These are phyloP conservation scores for Cryptococcus wingfieldii DNA, from an alignment of 1,284 basidiomycete species.

Conservation along the genomic window DNA sequence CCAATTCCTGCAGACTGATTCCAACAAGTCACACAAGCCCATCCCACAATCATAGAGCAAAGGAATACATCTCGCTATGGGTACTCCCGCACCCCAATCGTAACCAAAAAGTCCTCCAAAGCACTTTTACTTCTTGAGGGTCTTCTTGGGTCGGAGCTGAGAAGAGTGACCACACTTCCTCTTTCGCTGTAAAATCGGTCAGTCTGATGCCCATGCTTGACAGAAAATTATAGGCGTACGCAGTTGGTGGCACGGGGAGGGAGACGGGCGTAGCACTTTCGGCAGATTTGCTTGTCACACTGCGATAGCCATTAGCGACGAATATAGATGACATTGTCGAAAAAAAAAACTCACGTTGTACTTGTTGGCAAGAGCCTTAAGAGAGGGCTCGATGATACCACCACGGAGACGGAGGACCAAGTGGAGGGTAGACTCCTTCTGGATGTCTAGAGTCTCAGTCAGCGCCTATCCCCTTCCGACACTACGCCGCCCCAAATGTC, in stretches of 20 bases:
- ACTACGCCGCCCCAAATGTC: not conserved
- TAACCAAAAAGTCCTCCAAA: constrained; percentile 1
- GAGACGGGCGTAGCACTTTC: constrained; percentile 99
- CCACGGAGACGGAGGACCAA: constrained; percentile 96
- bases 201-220: constrained; percentile 2
- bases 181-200: constrained; percentile 39
- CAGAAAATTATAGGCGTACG: constrained; percentile 62
- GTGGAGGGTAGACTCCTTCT: constrained; percentile 98
- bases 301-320: constrained; percentile 7
- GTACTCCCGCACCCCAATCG: constrained; percentile 4
- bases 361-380: constrained; percentile 93
- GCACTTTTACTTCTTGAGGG: constrained; percentile 70
- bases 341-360: constrained; percentile 62
- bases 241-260: constrained; percentile 99
- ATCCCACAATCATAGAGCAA: constrained; percentile 4
- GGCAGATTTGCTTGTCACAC: constrained; percentile 97
- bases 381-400: constrained; percentile 97
- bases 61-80: constrained; percentile 13
- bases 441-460: constrained; percentile 60
- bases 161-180: constrained; percentile 79
- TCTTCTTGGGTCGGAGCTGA: constrained; percentile 84
- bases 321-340: not conserved
- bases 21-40: not conserved
- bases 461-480: not conserved
- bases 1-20: not conserved